Conservation (phyloP, 164 flowering plant species). For the Annona cherimola region DNA sequence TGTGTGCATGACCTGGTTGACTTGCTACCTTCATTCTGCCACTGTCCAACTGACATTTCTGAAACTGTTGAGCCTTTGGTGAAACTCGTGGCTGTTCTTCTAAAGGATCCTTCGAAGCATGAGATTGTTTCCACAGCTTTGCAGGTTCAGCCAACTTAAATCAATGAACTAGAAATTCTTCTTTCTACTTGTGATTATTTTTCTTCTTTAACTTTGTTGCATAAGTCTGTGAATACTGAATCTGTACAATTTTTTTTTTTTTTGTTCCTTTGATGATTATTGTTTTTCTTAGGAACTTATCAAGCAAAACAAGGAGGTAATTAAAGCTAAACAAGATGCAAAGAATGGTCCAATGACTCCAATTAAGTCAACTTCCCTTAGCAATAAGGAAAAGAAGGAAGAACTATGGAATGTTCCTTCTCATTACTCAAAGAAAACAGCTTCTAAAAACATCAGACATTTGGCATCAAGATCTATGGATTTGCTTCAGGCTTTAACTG, state of each 20-base stretch:
- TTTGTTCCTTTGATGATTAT: constrained; percentile 1
- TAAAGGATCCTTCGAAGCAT: constrained; percentile 50
- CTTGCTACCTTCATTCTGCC: constrained; percentile 76
- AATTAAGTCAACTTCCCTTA: constrained; percentile 9
- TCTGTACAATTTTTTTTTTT: neutral
- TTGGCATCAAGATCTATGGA: constrained; percentile 44
- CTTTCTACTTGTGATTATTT: neutral
- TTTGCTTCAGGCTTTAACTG: constrained; percentile 57
- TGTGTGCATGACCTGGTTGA: constrained; percentile 54
- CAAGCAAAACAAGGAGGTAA: constrained; percentile 46
- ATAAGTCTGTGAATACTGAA: neutral
- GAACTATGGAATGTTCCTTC: constrained; percentile 17
- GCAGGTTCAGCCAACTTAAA: constrained; percentile 40
- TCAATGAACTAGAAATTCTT: neutral
- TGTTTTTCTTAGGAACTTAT: constrained; percentile 53
- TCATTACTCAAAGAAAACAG: constrained; percentile 50
- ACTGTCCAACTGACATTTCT: constrained; percentile 53
- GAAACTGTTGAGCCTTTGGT: constrained; percentile 41
- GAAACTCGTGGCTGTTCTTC: constrained; percentile 32
- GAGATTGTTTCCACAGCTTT: constrained; percentile 50
- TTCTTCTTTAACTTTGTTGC: neutral
- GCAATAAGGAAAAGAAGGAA: constrained; percentile 7
- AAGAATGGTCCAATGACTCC: constrained; percentile 4
- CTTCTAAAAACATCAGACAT: constrained; percentile 52
- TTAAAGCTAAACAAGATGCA: constrained; percentile 18